phyloP scores from a whole-genome alignment of 1,284 basidiomycete species.

The Ustilago tritici region DNA sequence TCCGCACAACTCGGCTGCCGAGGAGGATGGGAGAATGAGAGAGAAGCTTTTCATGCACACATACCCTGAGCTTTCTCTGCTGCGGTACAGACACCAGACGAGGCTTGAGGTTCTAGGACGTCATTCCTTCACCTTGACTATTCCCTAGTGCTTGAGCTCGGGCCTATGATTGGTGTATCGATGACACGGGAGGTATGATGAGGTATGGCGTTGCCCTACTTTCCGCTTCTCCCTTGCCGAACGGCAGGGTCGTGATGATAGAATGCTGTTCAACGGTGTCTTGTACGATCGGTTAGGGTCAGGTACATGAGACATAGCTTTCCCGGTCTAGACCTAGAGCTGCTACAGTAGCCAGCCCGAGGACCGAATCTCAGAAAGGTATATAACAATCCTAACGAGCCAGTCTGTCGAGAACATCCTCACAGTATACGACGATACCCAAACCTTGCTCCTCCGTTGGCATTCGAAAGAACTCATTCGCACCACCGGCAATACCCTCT shows the following conservation, averaged over 20 bases:
- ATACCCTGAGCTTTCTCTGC: not conserved
- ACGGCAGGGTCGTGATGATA: not conserved
- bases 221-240: not conserved
- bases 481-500: not conserved
- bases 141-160: not conserved
- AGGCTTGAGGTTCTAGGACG: conserved; percentile 9
- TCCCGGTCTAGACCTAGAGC: not conserved
- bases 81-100: not conserved
- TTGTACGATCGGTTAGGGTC: not conserved
- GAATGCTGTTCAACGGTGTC: not conserved
- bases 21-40: not conserved
- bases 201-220: conserved; percentile 19
- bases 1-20: conserved; percentile 3
- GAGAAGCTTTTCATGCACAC: not conserved
- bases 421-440: not conserved
- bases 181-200: conserved; percentile 8
- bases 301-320: conserved; percentile 17
- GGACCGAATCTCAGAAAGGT: conserved; percentile 5
- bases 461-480: not conserved
- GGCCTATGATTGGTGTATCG: not conserved
- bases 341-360: not conserved
- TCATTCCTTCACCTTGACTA: not conserved
- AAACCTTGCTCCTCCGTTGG: not conserved
- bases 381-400: conserved; percentile 1
- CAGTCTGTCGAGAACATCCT: not conserved